Conservation (phyloP, 2,329 filamentous ascomycete species). For the Diaporthe vexans region DNA sequence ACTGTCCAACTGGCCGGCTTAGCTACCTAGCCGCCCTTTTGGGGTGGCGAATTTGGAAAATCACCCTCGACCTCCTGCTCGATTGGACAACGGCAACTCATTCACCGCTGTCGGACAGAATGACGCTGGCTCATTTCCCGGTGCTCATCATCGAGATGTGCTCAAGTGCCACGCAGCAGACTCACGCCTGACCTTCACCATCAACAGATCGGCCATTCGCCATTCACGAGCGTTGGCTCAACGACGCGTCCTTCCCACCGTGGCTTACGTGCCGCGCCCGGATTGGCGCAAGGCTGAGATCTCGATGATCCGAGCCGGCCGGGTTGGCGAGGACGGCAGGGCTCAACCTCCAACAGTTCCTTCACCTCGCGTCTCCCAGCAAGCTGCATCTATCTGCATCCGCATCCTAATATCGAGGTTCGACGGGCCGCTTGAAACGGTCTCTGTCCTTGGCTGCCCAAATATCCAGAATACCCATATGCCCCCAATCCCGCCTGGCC, state of each 20-base stretch:
- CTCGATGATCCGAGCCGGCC: conserved; percentile 12
- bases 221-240: conserved; percentile 18
- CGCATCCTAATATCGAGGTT: conserved; percentile 26
- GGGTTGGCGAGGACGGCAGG: neutral
- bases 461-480: neutral
- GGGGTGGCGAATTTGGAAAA: neutral
- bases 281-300: conserved; percentile 17
- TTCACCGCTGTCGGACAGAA: neutral
- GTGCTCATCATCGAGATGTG: conserved; percentile 17
- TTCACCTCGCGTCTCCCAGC: neutral
- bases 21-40: neutral
- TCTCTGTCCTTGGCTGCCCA: conserved; percentile 1
- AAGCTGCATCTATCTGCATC: neutral
- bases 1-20: too few species aligned
- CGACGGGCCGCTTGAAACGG: conserved; percentile 17
- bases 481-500: neutral
- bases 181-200: neutral
- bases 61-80: neutral
- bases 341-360: neutral
- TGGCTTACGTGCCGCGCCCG: conserved; percentile 29
- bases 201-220: neutral
- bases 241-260: conserved; percentile 9
- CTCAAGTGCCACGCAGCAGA: too few species aligned
- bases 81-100: neutral
- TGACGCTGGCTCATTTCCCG: conserved; percentile 7